Conservation (phyloP, 768 basidiomycete species). For the Tulasnella sp. region DNA sequence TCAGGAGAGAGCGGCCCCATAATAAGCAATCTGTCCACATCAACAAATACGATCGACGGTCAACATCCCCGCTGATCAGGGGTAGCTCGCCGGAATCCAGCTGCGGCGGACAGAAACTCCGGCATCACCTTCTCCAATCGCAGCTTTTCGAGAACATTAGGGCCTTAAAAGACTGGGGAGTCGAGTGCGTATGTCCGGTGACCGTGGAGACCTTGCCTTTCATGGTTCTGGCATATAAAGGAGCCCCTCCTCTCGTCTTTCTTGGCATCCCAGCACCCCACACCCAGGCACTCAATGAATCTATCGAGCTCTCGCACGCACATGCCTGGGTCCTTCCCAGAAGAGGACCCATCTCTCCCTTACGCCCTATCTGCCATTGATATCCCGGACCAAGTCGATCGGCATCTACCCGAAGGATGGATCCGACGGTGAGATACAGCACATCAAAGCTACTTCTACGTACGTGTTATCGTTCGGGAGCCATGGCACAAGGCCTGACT, state of each 20-base stretch:
- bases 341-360: not conserved
- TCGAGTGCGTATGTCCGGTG: not conserved
- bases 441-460: conserved; percentile 39
- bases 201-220: not conserved
- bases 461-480: conserved; percentile 25
- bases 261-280: not conserved
- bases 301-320: not conserved
- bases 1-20: too few species aligned
- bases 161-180: too few species aligned
- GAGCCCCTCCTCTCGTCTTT: not conserved
- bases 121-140: too few species aligned
- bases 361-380: not conserved
- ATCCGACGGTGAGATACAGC: not conserved
- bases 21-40: too few species aligned
- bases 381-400: not conserved
- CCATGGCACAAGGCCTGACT: not conserved
- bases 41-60: too few species aligned
- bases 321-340: not conserved
- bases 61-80: too few species aligned
- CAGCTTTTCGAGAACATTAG: too few species aligned
- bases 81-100: too few species aligned
- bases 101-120: too few species aligned
- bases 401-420: not conserved
- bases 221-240: not conserved
- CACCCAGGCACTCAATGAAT: not conserved